phyloP scores from a whole-genome alignment of 441 rosid species.

The Codiaeum variegatum region DNA sequence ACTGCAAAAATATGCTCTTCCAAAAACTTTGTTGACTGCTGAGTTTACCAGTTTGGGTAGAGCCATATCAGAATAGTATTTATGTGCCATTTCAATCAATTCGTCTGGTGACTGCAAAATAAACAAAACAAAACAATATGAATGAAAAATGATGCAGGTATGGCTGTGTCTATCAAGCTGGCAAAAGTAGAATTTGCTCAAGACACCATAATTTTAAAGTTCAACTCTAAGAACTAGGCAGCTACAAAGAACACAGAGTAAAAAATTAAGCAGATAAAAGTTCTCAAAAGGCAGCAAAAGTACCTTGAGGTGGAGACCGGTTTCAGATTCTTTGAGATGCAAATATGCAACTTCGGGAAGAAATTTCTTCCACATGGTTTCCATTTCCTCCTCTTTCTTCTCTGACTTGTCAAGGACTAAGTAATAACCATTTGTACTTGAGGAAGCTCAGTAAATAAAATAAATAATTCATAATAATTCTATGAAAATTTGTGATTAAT shows the following conservation, averaged over 20 bases:
- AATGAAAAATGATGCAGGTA: background rate
- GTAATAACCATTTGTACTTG: too few species aligned
- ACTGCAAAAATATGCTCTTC: slow-evolving; percentile 14
- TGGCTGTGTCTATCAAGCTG: background rate
- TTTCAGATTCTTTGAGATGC: slow-evolving; percentile 46
- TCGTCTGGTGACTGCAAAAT: slow-evolving; percentile 49
- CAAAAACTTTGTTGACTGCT: slow-evolving; percentile 15
- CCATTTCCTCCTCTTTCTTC: slow-evolving; percentile 29
- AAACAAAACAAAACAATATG: slow-evolving; percentile 16
- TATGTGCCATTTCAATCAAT: slow-evolving; percentile 50
- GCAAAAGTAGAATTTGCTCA: background rate
- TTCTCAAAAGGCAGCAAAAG: slow-evolving; percentile 24
- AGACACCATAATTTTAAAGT: background rate
- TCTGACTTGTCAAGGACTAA: too few species aligned
- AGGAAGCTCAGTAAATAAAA: too few species aligned
- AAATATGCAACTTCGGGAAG: slow-evolving; percentile 46
- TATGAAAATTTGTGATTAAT: too few species aligned
- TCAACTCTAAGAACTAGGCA: background rate
- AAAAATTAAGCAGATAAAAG: slow-evolving; percentile 10
- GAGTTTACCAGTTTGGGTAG: slow-evolving; percentile 61
- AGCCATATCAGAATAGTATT: slow-evolving; percentile 55
- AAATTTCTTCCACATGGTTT: slow-evolving; percentile 44
- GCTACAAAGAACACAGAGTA: slow-evolving; percentile 5
- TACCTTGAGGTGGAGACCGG: slow-evolving; percentile 65
- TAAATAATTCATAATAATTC: too few species aligned